A percentile compares a stretch with the other conserved stretches of the same genome.
phyloP scores from a whole-genome alignment of 2,329 filamentous ascomycete genomes.

The Ceratocystis huliohia region DNA sequence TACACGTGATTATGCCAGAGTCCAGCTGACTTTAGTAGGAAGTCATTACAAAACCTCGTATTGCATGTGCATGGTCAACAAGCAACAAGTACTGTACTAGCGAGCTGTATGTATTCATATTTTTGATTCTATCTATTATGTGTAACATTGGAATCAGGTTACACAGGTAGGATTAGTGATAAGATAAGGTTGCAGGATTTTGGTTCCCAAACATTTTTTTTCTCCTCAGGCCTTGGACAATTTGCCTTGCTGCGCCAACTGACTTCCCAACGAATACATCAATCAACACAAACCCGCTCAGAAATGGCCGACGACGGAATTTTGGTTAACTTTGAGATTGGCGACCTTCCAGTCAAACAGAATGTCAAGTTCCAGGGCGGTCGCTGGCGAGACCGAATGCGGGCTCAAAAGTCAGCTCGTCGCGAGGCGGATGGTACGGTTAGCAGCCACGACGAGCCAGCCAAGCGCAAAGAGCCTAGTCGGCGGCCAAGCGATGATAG shows the following conservation, averaged over 20 bases:
- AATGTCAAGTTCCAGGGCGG: constrained; percentile 68
- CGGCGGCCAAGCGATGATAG: constrained; percentile 25
- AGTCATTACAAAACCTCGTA: neutral
- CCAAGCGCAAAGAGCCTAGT: constrained; percentile 29
- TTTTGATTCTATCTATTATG: neutral
- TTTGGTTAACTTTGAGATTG: constrained; percentile 80
- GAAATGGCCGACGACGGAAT: constrained; percentile 88
- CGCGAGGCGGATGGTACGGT: constrained; percentile 12
- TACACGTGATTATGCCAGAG: no score
- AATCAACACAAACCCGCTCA: neutral
- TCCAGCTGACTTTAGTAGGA: neutral
- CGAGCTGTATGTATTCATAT: neutral
- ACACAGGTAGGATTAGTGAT: neutral
- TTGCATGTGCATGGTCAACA: neutral
- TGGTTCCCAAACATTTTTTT: neutral
- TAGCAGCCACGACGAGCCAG: constrained; percentile 25
- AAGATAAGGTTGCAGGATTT: constrained; percentile 4
- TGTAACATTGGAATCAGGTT: neutral
- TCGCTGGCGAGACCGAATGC: constrained; percentile 76
- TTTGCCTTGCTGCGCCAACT: no score
- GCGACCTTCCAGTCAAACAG: constrained; percentile 50
- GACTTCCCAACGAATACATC: neutral
- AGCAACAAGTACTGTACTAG: neutral
- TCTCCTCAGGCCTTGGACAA: neutral
- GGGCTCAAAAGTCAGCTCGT: constrained; percentile 16